Evolutionary conservation across 139 green algal genomes (phyloP).

Genomic region (Chlamydomonas sphaeroides): DNA sequence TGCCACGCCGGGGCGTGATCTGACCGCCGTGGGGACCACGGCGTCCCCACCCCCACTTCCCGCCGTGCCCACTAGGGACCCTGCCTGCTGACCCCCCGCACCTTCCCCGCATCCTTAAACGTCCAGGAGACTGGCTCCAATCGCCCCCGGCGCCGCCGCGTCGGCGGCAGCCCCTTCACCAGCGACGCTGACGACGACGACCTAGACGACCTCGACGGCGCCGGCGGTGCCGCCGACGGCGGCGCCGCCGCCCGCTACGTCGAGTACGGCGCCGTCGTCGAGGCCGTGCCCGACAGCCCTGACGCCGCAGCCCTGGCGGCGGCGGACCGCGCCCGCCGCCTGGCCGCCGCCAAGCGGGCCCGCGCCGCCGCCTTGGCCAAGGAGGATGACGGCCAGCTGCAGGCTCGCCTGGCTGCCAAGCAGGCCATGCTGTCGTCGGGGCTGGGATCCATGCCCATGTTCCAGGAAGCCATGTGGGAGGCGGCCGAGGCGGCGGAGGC

Average conservation of each 20-base stretch:
- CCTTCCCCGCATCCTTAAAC: too few relatives aligned
- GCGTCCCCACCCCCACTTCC: too few relatives aligned
- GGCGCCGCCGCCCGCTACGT: neutral
- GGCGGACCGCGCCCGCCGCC: neutral
- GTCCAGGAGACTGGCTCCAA: too few relatives aligned
- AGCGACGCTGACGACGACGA: neutral
- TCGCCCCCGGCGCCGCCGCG: too few relatives aligned
- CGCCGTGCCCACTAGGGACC: neutral
- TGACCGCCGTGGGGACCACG: too few relatives aligned
- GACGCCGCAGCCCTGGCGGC: slow-evolving; percentile 9
- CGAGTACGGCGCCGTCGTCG: neutral
- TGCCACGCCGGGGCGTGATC: too few relatives aligned
- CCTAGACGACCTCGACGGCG: too few relatives aligned
- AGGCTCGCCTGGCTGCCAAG: neutral
- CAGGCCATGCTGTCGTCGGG: neutral
- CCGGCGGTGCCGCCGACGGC: neutral
- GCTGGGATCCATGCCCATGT: slow-evolving; percentile 10
- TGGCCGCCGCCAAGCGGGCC: neutral
- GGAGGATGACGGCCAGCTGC: too few relatives aligned
- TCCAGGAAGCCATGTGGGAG: neutral
- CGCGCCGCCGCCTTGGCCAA: neutral
- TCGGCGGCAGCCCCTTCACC: neutral
- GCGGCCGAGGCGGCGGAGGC: too few relatives aligned
- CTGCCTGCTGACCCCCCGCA: neutral
- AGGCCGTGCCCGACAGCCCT: neutral